A percentile compares a stretch with the other conserved stretches of the same genome.
Evolutionary conservation across 352 stramenopile species (phyloP).

Genomic region (Globisporangium emineosum): DNA sequence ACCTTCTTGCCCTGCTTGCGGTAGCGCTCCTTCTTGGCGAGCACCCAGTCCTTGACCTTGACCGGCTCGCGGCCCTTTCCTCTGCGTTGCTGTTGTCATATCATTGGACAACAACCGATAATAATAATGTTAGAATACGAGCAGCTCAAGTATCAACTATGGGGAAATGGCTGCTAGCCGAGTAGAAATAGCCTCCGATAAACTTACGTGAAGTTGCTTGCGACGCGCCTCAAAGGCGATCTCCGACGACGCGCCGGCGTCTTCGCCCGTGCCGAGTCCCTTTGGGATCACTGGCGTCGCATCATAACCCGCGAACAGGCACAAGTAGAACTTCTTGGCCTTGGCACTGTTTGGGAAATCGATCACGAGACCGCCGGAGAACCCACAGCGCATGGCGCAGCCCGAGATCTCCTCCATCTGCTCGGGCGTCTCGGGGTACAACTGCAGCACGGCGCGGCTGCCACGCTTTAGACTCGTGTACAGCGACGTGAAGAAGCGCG

Average conservation of each 20-base stretch:
- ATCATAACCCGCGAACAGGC: slow-evolving; percentile 95
- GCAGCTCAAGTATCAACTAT: background rate
- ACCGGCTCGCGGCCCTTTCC: slow-evolving; percentile 49
- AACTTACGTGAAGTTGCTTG: slow-evolving; percentile 53
- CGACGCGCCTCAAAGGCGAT: slow-evolving; percentile 61
- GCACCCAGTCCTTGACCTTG: slow-evolving; percentile 94
- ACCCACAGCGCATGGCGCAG: slow-evolving; percentile 88
- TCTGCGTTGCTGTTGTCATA: slow-evolving; percentile 38
- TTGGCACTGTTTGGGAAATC: slow-evolving; percentile 99
- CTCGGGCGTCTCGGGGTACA: slow-evolving; percentile 98
- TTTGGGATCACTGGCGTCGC: slow-evolving; percentile 73
- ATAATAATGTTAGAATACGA: background rate
- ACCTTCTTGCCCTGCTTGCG: slow-evolving; percentile 97
- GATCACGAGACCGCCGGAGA: slow-evolving; percentile 96
- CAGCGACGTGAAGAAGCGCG: slow-evolving; percentile 96
- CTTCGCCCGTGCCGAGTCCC: slow-evolving; percentile 66
- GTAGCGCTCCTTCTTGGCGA: slow-evolving; percentile 98
- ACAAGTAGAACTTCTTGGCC: slow-evolving; percentile 99
- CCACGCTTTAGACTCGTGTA: slow-evolving; percentile 86
- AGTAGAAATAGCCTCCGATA: too few relatives aligned
- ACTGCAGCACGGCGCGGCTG: slow-evolving; percentile 95
- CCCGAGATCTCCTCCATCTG: slow-evolving; percentile 94
- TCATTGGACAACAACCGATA: slow-evolving; percentile 2
- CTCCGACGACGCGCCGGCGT: slow-evolving; percentile 28
- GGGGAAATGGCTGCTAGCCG: too few relatives aligned